Conservation (phyloP, 2,329 filamentous ascomycete species). For the Penicillium sp. region DNA sequence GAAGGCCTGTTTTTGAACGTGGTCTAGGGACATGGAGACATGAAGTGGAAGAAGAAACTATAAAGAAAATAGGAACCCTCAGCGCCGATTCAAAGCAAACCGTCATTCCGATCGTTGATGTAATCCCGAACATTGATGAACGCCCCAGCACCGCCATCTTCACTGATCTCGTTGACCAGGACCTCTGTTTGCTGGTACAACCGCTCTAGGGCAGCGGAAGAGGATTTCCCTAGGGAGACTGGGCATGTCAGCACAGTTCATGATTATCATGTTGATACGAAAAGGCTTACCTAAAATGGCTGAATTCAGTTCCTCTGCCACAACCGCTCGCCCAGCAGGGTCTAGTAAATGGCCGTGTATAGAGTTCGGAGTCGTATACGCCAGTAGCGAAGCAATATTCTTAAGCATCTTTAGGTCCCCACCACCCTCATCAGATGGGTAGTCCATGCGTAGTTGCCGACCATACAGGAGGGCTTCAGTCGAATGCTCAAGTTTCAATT, state of each 20-base stretch:
- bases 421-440: slow-evolving; percentile 66
- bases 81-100: slow-evolving; percentile 33
- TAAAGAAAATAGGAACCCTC: background rate
- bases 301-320: slow-evolving; percentile 92
- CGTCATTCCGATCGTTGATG: slow-evolving; percentile 63
- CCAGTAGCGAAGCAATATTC: slow-evolving; percentile 85
- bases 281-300: slow-evolving; percentile 74
- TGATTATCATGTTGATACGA: background rate
- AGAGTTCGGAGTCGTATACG: slow-evolving; percentile 79
- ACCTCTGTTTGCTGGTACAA: slow-evolving; percentile 84
- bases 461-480: slow-evolving; percentile 75
- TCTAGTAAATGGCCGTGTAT: slow-evolving; percentile 78
- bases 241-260: slow-evolving; percentile 27
- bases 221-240: slow-evolving; percentile 91
- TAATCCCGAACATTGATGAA: slow-evolving; percentile 70
- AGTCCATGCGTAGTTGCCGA: slow-evolving; percentile 73
- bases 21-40: background rate
- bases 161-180: slow-evolving; percentile 76
- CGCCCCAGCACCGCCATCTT: slow-evolving; percentile 75
- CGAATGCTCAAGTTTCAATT: slow-evolving; percentile 52
- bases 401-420: slow-evolving; percentile 72
- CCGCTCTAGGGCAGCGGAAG: slow-evolving; percentile 78
- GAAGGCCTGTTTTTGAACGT: background rate
- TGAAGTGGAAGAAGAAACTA: background rate
- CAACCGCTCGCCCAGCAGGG: slow-evolving; percentile 67